Conservation (phyloP, 1,139 yeast genomes). For the Protomyces lactucae-debilis region DNA sequence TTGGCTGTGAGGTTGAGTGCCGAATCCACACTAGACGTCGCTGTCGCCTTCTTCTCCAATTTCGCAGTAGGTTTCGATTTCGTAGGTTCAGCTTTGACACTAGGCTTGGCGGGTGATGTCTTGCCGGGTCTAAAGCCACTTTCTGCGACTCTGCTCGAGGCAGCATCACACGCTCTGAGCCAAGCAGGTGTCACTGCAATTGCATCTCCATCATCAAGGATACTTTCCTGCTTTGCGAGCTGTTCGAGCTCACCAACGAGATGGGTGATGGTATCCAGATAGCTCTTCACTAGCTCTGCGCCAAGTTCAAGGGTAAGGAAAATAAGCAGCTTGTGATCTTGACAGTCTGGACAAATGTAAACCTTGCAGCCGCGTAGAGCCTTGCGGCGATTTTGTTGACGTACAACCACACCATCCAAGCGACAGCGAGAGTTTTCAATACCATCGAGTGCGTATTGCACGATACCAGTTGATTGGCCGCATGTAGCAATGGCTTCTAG, state of each 20-base stretch:
- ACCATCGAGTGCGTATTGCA: slow-evolving; percentile 17
- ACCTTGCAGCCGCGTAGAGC: not conserved
- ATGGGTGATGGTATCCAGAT: not conserved
- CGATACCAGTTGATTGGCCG: slow-evolving; percentile 5
- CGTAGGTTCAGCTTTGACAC: not conserved
- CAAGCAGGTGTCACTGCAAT: not conserved
- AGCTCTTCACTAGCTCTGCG: not conserved
- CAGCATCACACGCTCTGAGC: not conserved
- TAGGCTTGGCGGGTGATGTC: not conserved
- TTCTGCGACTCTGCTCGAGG: not conserved
- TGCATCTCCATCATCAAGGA: not conserved
- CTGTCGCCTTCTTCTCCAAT: not conserved
- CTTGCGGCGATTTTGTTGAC: not conserved
- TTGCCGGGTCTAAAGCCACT: not conserved
- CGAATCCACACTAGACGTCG: not conserved
- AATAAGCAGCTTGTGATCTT: not conserved
- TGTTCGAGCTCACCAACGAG: not conserved
- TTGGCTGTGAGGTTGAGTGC: not conserved
- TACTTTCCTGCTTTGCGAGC: not conserved
- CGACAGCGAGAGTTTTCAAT: slow-evolving; percentile 3
- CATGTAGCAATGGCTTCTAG: slow-evolving; percentile 5
- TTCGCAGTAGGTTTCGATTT: not conserved
- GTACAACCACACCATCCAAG: slow-evolving; percentile 3
- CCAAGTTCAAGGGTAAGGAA: not conserved
- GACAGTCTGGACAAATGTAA: not conserved